Percentiles rank a stretch among this genome's conserved stretches.
These are phyloP conservation scores for Phytophthora uliginosa DNA, from an alignment of 352 stramenopile species.

Conservation along the genomic window DNA sequence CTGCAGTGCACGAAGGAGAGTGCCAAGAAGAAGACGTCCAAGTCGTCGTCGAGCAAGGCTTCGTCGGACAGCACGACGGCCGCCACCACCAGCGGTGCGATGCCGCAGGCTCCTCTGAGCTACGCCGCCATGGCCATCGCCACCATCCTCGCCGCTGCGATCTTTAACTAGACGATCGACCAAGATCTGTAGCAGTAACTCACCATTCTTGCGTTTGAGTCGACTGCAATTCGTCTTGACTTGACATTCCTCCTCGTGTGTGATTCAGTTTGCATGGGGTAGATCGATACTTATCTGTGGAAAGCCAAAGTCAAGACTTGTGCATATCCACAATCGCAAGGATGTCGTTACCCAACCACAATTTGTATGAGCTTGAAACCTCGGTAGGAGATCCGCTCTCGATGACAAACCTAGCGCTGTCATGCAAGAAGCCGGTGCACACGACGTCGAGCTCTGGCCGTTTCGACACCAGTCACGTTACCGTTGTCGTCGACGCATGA, in stretches of 20 bases:
- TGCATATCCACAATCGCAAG: background rate
- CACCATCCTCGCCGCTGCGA: constrained; percentile 35
- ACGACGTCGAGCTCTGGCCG: background rate
- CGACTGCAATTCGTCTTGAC: background rate
- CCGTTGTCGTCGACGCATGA: background rate
- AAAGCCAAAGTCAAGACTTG: background rate
- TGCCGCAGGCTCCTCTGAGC: constrained; percentile 24
- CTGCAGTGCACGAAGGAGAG: constrained; percentile 78
- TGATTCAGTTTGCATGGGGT: background rate
- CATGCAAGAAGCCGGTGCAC: background rate
- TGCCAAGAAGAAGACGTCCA: constrained; percentile 49
- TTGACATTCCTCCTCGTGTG: background rate
- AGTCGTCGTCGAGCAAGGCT: constrained; percentile 30
- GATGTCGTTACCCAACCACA: background rate
- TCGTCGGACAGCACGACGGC: constrained; percentile 14
- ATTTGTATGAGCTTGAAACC: constrained; percentile 2
- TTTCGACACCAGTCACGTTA: constrained; percentile 4
- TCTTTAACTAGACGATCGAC: constrained; percentile 43
- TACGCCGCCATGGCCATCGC: constrained; percentile 37
- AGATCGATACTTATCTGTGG: background rate
- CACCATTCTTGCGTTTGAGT: constrained; percentile 33
- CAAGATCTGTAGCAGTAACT: constrained; percentile 37
- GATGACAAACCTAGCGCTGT: background rate
- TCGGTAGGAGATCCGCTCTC: background rate
- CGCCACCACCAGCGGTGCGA: constrained; percentile 24